phyloP scores from a whole-genome alignment of 225 moss, liverwort and hornwort genomes.

The Climacium dendroides region DNA sequence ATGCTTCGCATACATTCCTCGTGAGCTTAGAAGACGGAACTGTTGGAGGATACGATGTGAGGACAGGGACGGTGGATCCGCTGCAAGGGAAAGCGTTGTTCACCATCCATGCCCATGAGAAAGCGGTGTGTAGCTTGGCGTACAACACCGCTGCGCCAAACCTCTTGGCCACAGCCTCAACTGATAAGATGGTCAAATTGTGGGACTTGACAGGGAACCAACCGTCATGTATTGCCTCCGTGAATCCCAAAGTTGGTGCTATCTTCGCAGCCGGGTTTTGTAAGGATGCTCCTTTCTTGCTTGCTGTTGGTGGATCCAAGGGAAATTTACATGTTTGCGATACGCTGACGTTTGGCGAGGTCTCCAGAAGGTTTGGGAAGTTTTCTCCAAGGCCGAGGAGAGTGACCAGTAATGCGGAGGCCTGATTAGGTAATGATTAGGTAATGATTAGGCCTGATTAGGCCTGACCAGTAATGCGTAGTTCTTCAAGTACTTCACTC shows the following conservation, averaged over 20 bases:
- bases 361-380: slow-evolving; percentile 30
- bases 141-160: slow-evolving; percentile 55
- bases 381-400: slow-evolving; percentile 26
- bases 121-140: slow-evolving; percentile 68
- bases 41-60: slow-evolving; percentile 59
- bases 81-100: slow-evolving; percentile 46
- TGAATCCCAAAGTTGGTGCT: slow-evolving; percentile 59
- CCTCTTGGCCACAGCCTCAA: slow-evolving; percentile 37
- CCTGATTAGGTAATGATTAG: not conserved
- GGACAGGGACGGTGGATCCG: slow-evolving; percentile 31
- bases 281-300: slow-evolving; percentile 29
- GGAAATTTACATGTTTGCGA: slow-evolving; percentile 46
- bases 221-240: slow-evolving; percentile 43
- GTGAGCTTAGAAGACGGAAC: slow-evolving; percentile 92
- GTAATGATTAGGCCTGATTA: slow-evolving; percentile 10
- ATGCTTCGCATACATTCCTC: slow-evolving; percentile 51
- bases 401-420: not conserved
- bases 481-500: not conserved
- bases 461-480: too few species aligned
- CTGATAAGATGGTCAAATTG: slow-evolving; percentile 46
- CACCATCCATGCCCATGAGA: slow-evolving; percentile 86
- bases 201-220: slow-evolving; percentile 40
- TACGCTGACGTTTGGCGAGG: slow-evolving; percentile 22
- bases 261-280: slow-evolving; percentile 40
- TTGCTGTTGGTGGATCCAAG: slow-evolving; percentile 48